Base-by-base conservation (phyloP, 352 stramenopile genomes). In the Phytopythium ostracodes region DNA sequence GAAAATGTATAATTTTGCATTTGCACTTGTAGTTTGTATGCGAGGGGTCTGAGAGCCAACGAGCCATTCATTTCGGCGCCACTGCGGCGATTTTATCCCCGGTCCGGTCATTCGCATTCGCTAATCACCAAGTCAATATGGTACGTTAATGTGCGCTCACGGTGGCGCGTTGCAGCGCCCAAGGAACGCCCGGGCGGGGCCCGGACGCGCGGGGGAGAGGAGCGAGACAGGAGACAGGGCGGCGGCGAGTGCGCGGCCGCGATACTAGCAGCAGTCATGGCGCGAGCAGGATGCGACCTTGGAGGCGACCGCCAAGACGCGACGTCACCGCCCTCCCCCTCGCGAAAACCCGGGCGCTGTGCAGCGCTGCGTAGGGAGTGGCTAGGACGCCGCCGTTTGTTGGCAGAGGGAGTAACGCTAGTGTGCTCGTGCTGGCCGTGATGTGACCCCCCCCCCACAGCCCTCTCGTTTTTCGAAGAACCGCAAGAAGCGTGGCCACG, bases 401-500 rank as follows among this genome's bases (percentile, higher is more conserved):
- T 11, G 11, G 7, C 47, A 53, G 24, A 22, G 12, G 27, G 24
- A 66, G 31, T 59, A 59, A 59, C 53, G 35, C 53, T 22, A 67
- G 58, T 82, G 55, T 75, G 72, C 56, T 76, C 70, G 12, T 53
- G 44, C 44, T 53, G 75, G 72, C 67, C 72, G 70, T 69, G 35
- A 22, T 17, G 51, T 43, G 47, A 54, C 29, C 29, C 29, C 47
- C 29, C 29, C 29, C 47, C 46, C 14, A 47, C 62, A 94, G 85
- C 85, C 85, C 73, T 89, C 82, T 75, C 85, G 85, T 76, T 92
- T 92, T 79, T 92, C 82, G 70, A 99, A 99, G 89, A 98, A 98
- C 93, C 92, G 98, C 76, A 99, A 99, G 86, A 99, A 99, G 96
- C 92, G 98, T 86, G 98, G 98, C 76, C 97, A 99, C 87, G 98